A percentile compares a stretch with the other conserved stretches of the same genome.
These are phyloP conservation scores for Paramecium sonneborni DNA, from an alignment of 73 alveolate species.

Conservation along the genomic window DNA sequence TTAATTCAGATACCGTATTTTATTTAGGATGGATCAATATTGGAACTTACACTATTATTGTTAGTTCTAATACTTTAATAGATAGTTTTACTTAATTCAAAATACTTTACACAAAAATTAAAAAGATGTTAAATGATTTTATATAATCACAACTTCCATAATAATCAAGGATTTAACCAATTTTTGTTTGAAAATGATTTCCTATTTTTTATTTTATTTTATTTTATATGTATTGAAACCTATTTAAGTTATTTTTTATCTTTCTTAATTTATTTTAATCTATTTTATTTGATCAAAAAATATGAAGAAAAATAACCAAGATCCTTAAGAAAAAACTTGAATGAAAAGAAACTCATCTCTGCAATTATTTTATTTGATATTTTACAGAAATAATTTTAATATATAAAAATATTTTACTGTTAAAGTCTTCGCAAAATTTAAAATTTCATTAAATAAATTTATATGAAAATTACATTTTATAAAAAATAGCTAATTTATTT, in stretches of 20 bases:
- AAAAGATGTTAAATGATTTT: background rate
- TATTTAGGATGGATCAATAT: background rate
- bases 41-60: background rate
- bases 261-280: background rate
- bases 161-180: background rate
- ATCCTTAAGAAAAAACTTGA: too few species aligned
- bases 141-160: background rate
- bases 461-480: too few species aligned
- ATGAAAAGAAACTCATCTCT: too few species aligned
- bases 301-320: background rate
- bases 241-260: background rate
- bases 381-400: too few species aligned
- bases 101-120: background rate
- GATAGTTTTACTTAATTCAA: background rate
- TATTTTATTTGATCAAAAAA: background rate
- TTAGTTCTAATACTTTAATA: background rate
- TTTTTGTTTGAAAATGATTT: background rate
- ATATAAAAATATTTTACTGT: too few species aligned
- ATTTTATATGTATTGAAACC: too few species aligned
- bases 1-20: background rate
- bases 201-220: too few species aligned
- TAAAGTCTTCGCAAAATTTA: too few species aligned
- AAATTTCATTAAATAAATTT: too few species aligned
- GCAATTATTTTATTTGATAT: too few species aligned
- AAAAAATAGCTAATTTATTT: too few species aligned